Evolutionary conservation across 192 early-diverging fungal genomes (phyloP).

Genomic region (Chytriomyces sp.): DNA sequence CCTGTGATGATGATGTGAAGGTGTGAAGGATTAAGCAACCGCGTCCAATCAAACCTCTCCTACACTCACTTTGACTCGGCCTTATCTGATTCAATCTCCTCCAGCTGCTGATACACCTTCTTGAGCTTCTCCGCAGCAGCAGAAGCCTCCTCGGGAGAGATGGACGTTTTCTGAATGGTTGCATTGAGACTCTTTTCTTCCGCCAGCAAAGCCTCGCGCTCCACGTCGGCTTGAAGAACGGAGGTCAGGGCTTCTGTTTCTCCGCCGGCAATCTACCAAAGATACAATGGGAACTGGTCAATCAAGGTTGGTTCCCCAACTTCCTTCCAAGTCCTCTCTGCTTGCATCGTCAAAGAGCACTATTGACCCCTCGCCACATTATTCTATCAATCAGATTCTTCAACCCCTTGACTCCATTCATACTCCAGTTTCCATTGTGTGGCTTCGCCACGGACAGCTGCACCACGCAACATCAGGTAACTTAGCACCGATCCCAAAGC

Average conservation of each 20-base stretch:
- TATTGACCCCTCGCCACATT: no score
- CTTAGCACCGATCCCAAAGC: no score
- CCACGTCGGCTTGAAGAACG: constrained; percentile 91
- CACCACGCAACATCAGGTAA: no score
- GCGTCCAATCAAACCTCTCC: background rate
- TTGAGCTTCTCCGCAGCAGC: constrained; percentile 61
- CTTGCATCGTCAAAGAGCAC: no score
- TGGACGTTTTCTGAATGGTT: constrained; percentile 48
- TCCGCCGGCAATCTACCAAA: constrained; percentile 79
- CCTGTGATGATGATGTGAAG: constrained; percentile 13
- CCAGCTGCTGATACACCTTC: constrained; percentile 80
- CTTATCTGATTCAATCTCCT: constrained; percentile 96
- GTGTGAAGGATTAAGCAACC: background rate
- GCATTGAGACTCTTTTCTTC: constrained; percentile 76
- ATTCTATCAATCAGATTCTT: no score
- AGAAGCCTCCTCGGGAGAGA: constrained; percentile 52
- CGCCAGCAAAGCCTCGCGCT: constrained; percentile 84
- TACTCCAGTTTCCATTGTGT: no score
- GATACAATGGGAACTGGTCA: background rate
- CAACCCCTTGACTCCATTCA: no score
- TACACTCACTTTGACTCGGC: constrained; percentile 78
- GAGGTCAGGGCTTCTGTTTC: constrained; percentile 83
- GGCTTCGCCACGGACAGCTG: no score
- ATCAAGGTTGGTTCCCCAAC: no score
- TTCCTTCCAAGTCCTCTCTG: no score